Percentiles rank a stretch among this genome's conserved stretches.
phyloP scores from a whole-genome alignment of 2,329 filamentous ascomycete species.

The Aspergillus bombycis region DNA sequence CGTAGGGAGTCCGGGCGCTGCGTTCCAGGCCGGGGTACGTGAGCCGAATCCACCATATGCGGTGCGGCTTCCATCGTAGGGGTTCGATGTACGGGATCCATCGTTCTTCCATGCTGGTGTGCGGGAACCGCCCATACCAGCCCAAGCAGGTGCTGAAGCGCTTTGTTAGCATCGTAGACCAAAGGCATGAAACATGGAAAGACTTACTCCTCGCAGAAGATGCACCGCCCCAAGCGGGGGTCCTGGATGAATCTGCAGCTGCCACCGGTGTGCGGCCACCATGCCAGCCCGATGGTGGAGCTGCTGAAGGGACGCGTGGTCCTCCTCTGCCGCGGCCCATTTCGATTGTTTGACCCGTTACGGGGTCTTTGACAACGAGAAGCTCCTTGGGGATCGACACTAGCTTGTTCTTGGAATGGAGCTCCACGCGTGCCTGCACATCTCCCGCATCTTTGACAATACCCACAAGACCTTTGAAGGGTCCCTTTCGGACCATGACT shows the following conservation, averaged over 20 bases:
- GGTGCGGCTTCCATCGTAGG: conserved; percentile 72
- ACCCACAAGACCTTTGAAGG: conserved; percentile 89
- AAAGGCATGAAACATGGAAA: neutral
- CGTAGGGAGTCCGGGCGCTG: conserved; percentile 74
- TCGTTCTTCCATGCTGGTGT: conserved; percentile 62
- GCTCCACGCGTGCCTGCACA: conserved; percentile 80
- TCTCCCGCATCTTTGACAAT: conserved; percentile 96
- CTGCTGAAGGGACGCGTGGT: conserved; percentile 49
- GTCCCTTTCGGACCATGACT: conserved; percentile 82
- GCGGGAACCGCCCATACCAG: conserved; percentile 47
- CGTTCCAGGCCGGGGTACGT: conserved; percentile 77
- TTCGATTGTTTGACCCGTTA: conserved; percentile 78
- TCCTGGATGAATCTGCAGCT: conserved; percentile 63
- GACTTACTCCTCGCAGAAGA: conserved; percentile 64
- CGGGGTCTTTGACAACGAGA: conserved; percentile 79
- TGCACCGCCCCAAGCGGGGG: conserved; percentile 72
- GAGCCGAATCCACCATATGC: conserved; percentile 68
- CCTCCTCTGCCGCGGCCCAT: conserved; percentile 57
- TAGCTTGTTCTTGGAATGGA: conserved; percentile 92
- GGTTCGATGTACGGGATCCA: conserved; percentile 56
- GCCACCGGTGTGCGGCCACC: conserved; percentile 71
- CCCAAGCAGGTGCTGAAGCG: conserved; percentile 45
- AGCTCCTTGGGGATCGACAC: conserved; percentile 81
- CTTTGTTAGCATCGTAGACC: conserved; percentile 24
- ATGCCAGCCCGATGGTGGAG: conserved; percentile 60